Evolutionary conservation across 1,139 yeast genomes (phyloP).

Genomic region (Scheffersomyces segobiensis): DNA sequence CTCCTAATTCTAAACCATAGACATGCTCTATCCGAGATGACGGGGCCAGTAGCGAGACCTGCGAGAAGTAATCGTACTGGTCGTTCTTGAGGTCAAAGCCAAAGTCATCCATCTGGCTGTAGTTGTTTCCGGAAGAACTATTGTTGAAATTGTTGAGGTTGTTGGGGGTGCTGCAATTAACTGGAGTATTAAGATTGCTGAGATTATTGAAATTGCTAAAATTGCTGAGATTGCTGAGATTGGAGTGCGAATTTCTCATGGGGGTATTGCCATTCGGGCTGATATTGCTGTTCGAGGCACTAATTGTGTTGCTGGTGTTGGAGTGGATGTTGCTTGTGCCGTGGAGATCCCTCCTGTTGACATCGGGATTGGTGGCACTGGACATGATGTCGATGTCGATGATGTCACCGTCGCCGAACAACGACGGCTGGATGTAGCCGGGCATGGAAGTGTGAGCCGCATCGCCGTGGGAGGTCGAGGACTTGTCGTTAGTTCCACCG

Average conservation of each 20-base stretch:
- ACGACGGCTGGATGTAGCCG: background rate
- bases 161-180: background rate
- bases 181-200: background rate
- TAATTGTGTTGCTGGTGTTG: background rate
- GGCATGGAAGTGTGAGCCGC: background rate
- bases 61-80: conserved; percentile 10
- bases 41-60: conserved; percentile 9
- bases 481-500: background rate
- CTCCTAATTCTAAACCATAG: background rate
- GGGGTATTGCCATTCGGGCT: background rate
- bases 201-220: background rate
- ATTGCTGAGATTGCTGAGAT: background rate
- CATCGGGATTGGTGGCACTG: background rate
- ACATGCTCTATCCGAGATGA: conserved; percentile 11
- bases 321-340: background rate
- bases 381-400: background rate
- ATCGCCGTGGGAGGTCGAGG: background rate
- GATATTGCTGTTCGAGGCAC: background rate
- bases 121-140: background rate
- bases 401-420: background rate
- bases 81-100: background rate
- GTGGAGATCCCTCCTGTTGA: background rate
- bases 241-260: background rate
- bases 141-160: background rate
- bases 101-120: background rate